Percentiles rank a stretch among this genome's conserved stretches.
phyloP scores from a whole-genome alignment of 208 protist genomes.

The Acanthamoeba pearcei region DNA sequence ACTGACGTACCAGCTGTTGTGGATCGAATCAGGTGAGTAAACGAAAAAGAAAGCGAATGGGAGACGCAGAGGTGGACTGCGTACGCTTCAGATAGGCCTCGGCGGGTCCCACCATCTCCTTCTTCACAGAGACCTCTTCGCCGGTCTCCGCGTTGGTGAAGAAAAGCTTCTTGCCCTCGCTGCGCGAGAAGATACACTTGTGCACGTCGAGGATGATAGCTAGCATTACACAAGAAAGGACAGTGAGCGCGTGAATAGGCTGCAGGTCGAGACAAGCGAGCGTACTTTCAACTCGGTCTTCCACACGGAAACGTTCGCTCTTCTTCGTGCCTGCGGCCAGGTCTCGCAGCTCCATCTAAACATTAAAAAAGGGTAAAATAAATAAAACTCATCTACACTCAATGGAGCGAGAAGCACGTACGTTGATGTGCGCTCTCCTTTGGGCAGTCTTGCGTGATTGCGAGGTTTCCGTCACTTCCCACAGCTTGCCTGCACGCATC shows the following conservation, averaged over 20 bases:
- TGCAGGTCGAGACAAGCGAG: not conserved
- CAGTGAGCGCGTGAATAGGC: not conserved
- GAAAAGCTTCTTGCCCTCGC: constrained; percentile 30
- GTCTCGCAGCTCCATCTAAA: constrained; percentile 30
- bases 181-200: constrained; percentile 3
- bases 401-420: not conserved
- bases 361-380: not conserved
- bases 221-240: not conserved
- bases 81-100: constrained; percentile 36
- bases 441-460: constrained; percentile 46
- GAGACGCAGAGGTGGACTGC: not conserved
- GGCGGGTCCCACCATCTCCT: not conserved
- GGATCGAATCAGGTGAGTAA: not conserved
- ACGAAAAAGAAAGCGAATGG: not conserved
- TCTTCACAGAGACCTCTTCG: constrained; percentile 15
- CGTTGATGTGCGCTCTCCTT: constrained; percentile 27
- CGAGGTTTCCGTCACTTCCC: constrained; percentile 36
- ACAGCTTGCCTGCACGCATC: not conserved
- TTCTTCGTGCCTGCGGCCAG: constrained; percentile 6
- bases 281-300: constrained; percentile 7
- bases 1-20: constrained; percentile 19
- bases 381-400: not conserved
- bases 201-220: constrained; percentile 30
- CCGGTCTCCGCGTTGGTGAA: constrained; percentile 16
- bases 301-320: constrained; percentile 31